phyloP scores from a whole-genome alignment of 352 stramenopile species.

The Thraustochytrium sp. region DNA sequence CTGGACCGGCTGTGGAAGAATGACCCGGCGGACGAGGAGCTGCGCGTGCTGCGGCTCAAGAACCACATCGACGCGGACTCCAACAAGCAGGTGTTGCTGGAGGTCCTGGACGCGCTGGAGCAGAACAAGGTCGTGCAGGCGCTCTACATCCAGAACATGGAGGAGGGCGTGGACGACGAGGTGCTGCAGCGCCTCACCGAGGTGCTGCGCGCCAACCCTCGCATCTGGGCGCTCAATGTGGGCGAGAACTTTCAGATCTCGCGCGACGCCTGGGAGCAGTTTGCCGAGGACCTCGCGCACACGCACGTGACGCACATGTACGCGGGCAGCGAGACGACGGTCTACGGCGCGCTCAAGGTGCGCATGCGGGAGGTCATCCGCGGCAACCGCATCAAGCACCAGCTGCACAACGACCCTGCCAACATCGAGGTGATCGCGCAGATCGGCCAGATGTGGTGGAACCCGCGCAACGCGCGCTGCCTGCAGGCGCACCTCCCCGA shows the following conservation, averaged over 20 bases:
- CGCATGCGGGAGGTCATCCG: conserved; percentile 44
- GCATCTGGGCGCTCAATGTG: conserved; percentile 47
- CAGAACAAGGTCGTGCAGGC: conserved; percentile 43
- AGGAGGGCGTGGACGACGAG: conserved; percentile 45
- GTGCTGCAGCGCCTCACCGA: conserved; percentile 38
- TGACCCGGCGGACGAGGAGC: not conserved
- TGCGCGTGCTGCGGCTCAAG: conserved; percentile 22
- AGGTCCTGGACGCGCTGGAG: conserved; percentile 36
- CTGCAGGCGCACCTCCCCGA: not conserved
- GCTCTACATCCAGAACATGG: conserved; percentile 49
- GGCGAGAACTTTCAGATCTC: conserved; percentile 44
- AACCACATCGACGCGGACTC: conserved; percentile 35
- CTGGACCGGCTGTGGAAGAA: not conserved
- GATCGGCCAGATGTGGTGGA: conserved; percentile 41
- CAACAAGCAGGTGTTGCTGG: conserved; percentile 19
- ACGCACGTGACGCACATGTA: conserved; percentile 47
- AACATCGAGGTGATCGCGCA: not conserved
- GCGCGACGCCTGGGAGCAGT: conserved; percentile 41
- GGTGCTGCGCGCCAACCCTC: not conserved
- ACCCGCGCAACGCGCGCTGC: not conserved
- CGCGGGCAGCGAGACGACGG: conserved; percentile 31
- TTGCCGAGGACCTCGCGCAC: conserved; percentile 37
- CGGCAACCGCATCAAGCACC: conserved; percentile 17
- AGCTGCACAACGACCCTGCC: not conserved
- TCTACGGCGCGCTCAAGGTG: conserved; percentile 37